phyloP scores from a whole-genome alignment of 768 basidiomycete species.

The Epithele typhae region DNA sequence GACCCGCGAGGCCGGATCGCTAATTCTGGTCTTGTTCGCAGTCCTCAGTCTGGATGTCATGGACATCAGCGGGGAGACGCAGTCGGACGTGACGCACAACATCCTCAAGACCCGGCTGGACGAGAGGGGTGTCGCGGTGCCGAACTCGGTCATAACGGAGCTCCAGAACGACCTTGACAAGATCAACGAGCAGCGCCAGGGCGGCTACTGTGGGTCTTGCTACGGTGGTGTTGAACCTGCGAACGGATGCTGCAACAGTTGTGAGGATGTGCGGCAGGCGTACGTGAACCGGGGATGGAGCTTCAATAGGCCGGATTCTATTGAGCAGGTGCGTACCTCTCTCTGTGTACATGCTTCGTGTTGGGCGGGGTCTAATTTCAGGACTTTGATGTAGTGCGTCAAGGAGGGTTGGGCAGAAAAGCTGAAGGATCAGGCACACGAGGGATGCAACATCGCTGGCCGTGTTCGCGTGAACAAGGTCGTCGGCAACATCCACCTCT shows the following conservation, averaged over 20 bases:
- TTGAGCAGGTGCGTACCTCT: constrained; percentile 73
- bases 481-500: constrained; percentile 91
- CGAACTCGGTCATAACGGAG: constrained; percentile 51
- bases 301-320: constrained; percentile 82
- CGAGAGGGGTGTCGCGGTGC: constrained; percentile 51
- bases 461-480: constrained; percentile 96
- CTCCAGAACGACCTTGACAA: constrained; percentile 87
- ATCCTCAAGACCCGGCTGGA: constrained; percentile 80
- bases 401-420: constrained; percentile 94
- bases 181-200: constrained; percentile 54
- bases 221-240: constrained; percentile 80
- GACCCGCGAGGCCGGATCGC: background rate
- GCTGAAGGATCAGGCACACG: constrained; percentile 84
- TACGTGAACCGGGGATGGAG: constrained; percentile 95
- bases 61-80: constrained; percentile 97
- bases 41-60: constrained; percentile 95
- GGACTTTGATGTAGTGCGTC: constrained; percentile 68
- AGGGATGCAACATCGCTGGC: constrained; percentile 93
- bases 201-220: constrained; percentile 89
- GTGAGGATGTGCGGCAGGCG: constrained; percentile 88
- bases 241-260: constrained; percentile 90
- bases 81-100: constrained; percentile 87
- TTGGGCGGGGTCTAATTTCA: too few species aligned
- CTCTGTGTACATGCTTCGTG: background rate
- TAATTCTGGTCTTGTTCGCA: constrained; percentile 27